Evolutionary conservation across 2,329 filamentous ascomycete genomes (phyloP).

Genomic region (Periglandula ipomoeae): DNA sequence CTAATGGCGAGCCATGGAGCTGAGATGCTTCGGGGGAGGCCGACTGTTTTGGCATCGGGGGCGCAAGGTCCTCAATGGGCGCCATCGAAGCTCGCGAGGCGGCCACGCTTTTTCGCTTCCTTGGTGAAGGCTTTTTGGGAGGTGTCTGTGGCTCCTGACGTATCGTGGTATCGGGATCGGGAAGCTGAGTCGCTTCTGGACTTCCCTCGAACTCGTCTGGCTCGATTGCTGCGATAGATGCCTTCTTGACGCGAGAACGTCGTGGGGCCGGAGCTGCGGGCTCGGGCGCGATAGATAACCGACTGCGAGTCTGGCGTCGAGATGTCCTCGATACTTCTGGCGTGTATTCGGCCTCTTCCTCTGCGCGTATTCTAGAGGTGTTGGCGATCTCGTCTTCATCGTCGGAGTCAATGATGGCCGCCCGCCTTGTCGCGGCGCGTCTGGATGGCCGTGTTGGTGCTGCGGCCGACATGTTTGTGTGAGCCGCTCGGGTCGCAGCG

Average conservation of each 20-base stretch:
- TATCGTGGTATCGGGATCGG: constrained; percentile 25
- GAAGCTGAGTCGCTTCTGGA: constrained; percentile 22
- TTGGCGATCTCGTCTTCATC: constrained; percentile 59
- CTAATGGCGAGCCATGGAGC: constrained; percentile 48
- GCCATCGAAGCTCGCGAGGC: constrained; percentile 32
- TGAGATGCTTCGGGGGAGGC: constrained; percentile 46
- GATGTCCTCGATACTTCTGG: constrained; percentile 56
- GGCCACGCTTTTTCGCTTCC: constrained; percentile 57
- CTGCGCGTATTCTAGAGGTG: constrained; percentile 41
- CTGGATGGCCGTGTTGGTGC: constrained; percentile 28
- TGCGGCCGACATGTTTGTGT: constrained; percentile 20
- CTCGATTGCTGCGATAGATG: constrained; percentile 13
- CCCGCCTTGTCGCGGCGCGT: constrained; percentile 51
- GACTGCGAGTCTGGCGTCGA: constrained; percentile 38
- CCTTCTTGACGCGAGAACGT: constrained; percentile 33
- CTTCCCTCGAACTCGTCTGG: constrained; percentile 8
- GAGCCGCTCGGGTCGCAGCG: background rate
- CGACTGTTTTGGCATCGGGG: constrained; percentile 42
- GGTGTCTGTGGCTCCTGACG: constrained; percentile 23
- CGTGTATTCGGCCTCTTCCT: constrained; percentile 69
- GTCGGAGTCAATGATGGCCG: constrained; percentile 69
- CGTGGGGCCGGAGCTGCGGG: constrained; percentile 37
- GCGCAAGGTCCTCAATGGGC: constrained; percentile 28
- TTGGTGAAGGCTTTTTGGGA: constrained; percentile 39
- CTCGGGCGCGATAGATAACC: constrained; percentile 33